These are phyloP conservation scores for Sporobolomyces pararoseus DNA, from an alignment of 768 basidiomycete species.

Conservation along the genomic window DNA sequence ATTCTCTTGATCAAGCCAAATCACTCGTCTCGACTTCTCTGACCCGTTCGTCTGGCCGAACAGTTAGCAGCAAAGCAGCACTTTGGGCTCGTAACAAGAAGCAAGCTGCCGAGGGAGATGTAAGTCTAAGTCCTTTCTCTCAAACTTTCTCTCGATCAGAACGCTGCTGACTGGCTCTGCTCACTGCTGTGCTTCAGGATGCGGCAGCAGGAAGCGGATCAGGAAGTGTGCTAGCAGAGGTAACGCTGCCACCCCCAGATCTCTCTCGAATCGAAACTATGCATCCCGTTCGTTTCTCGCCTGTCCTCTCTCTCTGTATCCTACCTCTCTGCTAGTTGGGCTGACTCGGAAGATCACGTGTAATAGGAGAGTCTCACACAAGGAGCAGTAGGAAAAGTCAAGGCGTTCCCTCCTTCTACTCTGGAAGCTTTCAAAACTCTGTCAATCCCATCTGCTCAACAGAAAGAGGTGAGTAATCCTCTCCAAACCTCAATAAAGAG, in stretches of 20 bases:
- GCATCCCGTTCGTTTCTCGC: conserved; percentile 23
- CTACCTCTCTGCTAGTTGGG: not conserved
- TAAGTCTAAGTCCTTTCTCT: not conserved
- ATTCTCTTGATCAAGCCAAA: not conserved
- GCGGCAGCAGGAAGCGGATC: conserved; percentile 1
- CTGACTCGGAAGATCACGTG: not conserved
- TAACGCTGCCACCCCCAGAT: conserved; percentile 28
- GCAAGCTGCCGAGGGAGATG: conserved; percentile 8
- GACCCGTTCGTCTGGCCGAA: too few relatives aligned
- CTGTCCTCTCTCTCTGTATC: not conserved
- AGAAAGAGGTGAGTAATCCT: conserved; percentile 25
- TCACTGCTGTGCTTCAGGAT: not conserved
- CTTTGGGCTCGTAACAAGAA: conserved; percentile 26
- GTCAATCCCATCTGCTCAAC: conserved; percentile 14
- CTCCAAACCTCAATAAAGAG: not conserved
- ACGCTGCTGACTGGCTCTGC: too few relatives aligned
- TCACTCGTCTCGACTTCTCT: not conserved
- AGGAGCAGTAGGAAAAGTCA: conserved; percentile 18
- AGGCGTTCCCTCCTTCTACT: conserved; percentile 8
- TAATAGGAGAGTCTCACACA: conserved; percentile 26
- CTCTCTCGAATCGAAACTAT: not conserved
- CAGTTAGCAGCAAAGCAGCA: conserved; percentile 21
- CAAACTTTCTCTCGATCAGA: not conserved
- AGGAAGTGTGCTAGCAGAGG: conserved; percentile 26
- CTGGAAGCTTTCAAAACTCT: conserved; percentile 33